Percentiles rank a stretch among this genome's conserved stretches.
Evolutionary conservation across 2,329 filamentous ascomycete species (phyloP).

Genomic region (Didymella glomerata): DNA sequence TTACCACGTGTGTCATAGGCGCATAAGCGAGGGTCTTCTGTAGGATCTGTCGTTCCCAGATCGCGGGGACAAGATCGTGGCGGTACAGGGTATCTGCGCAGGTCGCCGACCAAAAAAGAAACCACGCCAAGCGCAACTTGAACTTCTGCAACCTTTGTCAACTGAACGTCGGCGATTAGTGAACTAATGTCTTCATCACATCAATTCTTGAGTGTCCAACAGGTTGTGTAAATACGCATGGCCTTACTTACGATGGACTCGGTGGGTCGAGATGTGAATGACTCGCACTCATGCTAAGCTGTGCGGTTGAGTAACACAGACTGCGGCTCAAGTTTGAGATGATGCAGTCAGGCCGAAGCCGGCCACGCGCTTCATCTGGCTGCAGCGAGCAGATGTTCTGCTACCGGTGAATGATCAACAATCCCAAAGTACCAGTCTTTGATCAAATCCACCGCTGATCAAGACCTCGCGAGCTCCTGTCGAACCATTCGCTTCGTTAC

Average conservation of each 20-base stretch:
- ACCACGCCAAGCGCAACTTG: constrained; percentile 10
- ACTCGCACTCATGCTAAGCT: neutral
- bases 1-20: constrained; percentile 24
- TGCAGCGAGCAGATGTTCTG: neutral
- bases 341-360: neutral
- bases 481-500: constrained; percentile 20
- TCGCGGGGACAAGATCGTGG: constrained; percentile 26
- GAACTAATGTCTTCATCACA: neutral
- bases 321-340: neutral
- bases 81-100: constrained; percentile 19
- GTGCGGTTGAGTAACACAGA: neutral
- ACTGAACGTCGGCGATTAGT: neutral
- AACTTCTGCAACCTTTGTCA: neutral
- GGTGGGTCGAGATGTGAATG: neutral
- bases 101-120: constrained; percentile 22
- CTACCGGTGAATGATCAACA: neutral
- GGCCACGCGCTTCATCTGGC: neutral
- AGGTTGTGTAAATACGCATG: neutral
- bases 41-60: constrained; percentile 23
- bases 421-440: constrained; percentile 66
- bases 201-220: neutral
- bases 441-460: constrained; percentile 71
- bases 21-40: constrained; percentile 18
- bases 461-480: constrained; percentile 60
- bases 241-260: neutral